These are phyloP conservation scores for Lantana camara DNA, from an alignment of 257 asterid species.

Conservation along the genomic window DNA sequence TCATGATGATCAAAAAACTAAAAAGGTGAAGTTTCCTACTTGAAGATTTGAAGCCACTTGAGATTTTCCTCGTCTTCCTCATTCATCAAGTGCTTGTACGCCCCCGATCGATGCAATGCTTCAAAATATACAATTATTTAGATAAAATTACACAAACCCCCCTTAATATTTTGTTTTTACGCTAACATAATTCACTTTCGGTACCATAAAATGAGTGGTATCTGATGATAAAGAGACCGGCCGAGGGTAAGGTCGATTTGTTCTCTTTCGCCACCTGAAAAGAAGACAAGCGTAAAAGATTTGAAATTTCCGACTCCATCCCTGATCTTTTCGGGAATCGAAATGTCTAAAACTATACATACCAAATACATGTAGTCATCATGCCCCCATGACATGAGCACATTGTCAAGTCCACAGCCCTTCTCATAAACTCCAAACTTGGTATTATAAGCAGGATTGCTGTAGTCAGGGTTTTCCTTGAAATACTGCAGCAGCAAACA, in stretches of 20 bases:
- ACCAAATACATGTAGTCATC: conserved; percentile 96
- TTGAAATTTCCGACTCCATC: too few species aligned
- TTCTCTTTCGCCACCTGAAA: conserved; percentile 81
- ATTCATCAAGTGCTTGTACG: conserved; percentile 70
- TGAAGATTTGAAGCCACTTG: conserved; percentile 71
- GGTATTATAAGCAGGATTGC: conserved; percentile 53
- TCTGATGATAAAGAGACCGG: conserved; percentile 78
- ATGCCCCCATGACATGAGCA: conserved; percentile 92
- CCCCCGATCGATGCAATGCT: conserved; percentile 76
- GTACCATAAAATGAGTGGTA: conserved; percentile 85
- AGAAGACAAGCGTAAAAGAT: background rate
- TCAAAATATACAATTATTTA: conserved; percentile 22
- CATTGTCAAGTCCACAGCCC: conserved; percentile 79
- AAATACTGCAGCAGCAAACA: conserved; percentile 51
- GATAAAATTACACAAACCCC: background rate
- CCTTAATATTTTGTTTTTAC: too few species aligned
- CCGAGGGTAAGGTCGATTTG: conserved; percentile 68
- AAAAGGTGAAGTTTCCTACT: conserved; percentile 34
- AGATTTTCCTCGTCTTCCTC: conserved; percentile 68
- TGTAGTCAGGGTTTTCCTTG: conserved; percentile 61
- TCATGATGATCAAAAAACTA: background rate
- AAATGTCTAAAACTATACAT: background rate
- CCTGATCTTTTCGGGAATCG: too few species aligned
- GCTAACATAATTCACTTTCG: background rate
- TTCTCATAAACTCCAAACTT: conserved; percentile 65